Percentiles rank a stretch among this genome's conserved stretches.
These are phyloP conservation scores for Blepharisma stoltei DNA, from an alignment of 73 alveolate species.

Conservation along the genomic window DNA sequence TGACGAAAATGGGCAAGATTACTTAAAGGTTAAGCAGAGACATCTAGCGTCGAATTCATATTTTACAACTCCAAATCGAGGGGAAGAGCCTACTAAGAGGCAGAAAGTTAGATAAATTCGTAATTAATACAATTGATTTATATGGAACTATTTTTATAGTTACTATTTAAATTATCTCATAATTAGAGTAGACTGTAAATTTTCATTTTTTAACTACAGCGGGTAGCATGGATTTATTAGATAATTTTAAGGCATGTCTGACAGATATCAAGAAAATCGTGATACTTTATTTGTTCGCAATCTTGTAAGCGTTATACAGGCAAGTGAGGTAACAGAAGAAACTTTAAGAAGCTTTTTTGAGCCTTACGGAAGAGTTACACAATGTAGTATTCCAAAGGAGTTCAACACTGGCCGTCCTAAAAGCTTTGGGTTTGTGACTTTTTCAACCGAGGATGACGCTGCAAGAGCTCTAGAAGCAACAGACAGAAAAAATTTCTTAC, in stretches of 20 bases:
- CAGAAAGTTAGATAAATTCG: constrained; percentile 20
- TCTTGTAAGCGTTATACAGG: neutral
- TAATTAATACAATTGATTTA: too few species aligned
- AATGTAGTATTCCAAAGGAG: neutral
- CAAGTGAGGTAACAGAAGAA: constrained; percentile 5
- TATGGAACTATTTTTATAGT: too few species aligned
- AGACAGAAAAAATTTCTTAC: neutral
- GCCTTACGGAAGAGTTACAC: constrained; percentile 1
- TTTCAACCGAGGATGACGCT: neutral
- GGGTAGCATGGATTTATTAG: too few species aligned
- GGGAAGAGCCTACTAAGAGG: neutral
- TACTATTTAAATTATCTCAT: too few species aligned
- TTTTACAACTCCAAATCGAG: neutral
- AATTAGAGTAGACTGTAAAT: too few species aligned
- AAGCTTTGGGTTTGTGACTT: constrained; percentile 11
- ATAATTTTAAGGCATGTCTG: too few species aligned
- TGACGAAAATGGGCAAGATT: constrained; percentile 69
- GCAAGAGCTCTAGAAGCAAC: neutral
- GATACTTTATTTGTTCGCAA: neutral
- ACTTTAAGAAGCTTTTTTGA: neutral
- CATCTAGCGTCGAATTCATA: neutral
- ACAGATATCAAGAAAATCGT: neutral
- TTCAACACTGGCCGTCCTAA: constrained; percentile 10
- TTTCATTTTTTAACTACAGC: too few species aligned
- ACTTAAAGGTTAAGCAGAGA: constrained; percentile 25